Percentiles rank a stretch among this genome's conserved stretches.
These are phyloP conservation scores for Ophiorrhiza pumila DNA, from an alignment of 257 asterid species.

Conservation along the genomic window DNA sequence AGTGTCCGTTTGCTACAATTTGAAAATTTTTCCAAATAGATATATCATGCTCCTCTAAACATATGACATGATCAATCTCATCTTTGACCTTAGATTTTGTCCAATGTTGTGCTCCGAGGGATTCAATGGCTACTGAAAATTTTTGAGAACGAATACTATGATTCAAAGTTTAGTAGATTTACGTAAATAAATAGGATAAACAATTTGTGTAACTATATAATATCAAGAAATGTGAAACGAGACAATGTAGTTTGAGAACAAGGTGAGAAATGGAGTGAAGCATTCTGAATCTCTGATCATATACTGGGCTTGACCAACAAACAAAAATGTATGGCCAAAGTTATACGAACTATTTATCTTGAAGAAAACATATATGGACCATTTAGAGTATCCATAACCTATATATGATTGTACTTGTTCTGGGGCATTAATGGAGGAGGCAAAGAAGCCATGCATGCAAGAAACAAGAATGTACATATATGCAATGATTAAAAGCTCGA, in stretches of 20 bases:
- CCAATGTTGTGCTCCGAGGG: too few species aligned
- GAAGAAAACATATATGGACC: neutral
- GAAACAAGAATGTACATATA: neutral
- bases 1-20: too few species aligned
- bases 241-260: neutral
- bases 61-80: too few species aligned
- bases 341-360: neutral
- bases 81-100: too few species aligned
- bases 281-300: neutral
- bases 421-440: neutral
- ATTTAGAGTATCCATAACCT: slow-evolving; percentile 11
- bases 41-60: too few species aligned
- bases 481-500: too few species aligned
- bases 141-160: neutral
- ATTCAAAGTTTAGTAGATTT: too few species aligned
- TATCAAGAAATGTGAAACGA: neutral
- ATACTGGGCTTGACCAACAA: neutral
- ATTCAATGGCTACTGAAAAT: too few species aligned
- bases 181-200: too few species aligned
- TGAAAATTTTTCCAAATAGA: too few species aligned
- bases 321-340: neutral
- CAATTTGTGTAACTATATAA: too few species aligned
- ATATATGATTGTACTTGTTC: neutral
- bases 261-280: neutral
- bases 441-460: neutral